Base-by-base conservation (phyloP, 495 filamentous ascomycete genomes). In the Cercophora newfieldiana region DNA sequence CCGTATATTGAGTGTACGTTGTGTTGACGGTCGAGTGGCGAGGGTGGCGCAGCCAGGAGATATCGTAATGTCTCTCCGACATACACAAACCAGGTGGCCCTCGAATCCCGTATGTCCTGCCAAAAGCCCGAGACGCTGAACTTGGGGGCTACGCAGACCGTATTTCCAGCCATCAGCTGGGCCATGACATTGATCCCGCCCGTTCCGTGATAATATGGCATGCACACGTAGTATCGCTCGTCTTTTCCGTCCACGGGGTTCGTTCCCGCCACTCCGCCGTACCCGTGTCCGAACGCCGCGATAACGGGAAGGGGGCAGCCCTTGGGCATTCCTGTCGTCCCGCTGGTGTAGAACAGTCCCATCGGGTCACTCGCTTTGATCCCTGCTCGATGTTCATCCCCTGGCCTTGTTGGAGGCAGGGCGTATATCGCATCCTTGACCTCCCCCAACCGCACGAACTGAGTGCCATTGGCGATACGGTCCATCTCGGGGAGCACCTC, bases 21-120 rank as follows among this genome's bases (percentile, higher is more conserved):
- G 68, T 95, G 91, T 5, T 86, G 78, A 22, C 79, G 83, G 66
- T 95, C 91, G 2, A 82, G 74, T 0, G 86, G 82, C 1, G 83
- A 86, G 0, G 87, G 86, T 0, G 90, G 89, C 12, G 85, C 83
- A 0, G 90, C 86, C 18, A 95, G 84, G 1, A 95, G 82, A 61
- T 94, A 95, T 2, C 91, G 81, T 26, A 90, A 85, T 0, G 89
- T 91, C 74, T 95, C 91, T 67, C 91, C 91, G n/a, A 95, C 91
- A 70, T 95, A 95, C 12, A 90, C 85, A 73, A 93, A 90, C 63
- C 85, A 79, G 1, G 89, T 93, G 3, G 90, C 83, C 18, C 82
- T 74, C 0, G 86, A 88, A 66, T 90, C 89, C 24, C 87, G 85
- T 29, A 93, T 77, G 57, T 95, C 91, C 14, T 77, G 74, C 91